These are phyloP conservation scores for Cryptosporidium xiaoi DNA, from an alignment of 169 alveolate species.

Conservation along the genomic window DNA sequence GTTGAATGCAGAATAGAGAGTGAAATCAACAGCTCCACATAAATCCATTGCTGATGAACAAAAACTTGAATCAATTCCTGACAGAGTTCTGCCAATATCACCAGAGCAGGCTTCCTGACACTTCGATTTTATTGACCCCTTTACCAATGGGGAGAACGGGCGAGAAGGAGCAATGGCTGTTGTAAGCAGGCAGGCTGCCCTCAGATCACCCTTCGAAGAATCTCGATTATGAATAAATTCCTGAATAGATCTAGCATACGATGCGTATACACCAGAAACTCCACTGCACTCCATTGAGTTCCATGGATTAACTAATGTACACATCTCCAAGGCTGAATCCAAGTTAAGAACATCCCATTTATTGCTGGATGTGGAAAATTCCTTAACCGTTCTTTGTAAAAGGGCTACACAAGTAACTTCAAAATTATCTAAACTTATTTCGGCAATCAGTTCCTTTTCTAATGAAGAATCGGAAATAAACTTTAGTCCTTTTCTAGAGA, in stretches of 20 bases:
- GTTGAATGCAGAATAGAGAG: conserved; percentile 15
- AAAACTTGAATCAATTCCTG: conserved; percentile 13
- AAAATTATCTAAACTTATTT: conserved; percentile 21
- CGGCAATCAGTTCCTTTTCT: background rate
- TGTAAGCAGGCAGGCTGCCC: conserved; percentile 54
- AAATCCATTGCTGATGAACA: conserved; percentile 33
- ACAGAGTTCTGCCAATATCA: background rate
- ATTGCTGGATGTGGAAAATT: background rate
- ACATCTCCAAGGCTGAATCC: conserved; percentile 50
- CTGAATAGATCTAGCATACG: conserved; percentile 45
- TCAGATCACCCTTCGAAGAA: conserved; percentile 15
- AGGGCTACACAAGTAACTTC: conserved; percentile 38
- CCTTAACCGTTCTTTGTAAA: conserved; percentile 2
- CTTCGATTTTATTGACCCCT: conserved; percentile 35
- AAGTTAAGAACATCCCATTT: background rate
- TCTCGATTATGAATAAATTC: conserved; percentile 10
- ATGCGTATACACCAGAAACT: conserved; percentile 22
- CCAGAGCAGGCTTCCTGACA: conserved; percentile 57
- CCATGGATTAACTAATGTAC: conserved; percentile 58
- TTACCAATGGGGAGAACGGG: conserved; percentile 37
- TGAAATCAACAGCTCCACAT: conserved; percentile 32
- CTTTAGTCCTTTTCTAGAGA: background rate
- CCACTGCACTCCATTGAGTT: conserved; percentile 73
- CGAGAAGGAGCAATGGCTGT: conserved; percentile 58
- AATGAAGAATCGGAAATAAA: background rate